Conservation (phyloP, 371 early-diverging fungal genomes). For the Chytridium lagenaria region DNA sequence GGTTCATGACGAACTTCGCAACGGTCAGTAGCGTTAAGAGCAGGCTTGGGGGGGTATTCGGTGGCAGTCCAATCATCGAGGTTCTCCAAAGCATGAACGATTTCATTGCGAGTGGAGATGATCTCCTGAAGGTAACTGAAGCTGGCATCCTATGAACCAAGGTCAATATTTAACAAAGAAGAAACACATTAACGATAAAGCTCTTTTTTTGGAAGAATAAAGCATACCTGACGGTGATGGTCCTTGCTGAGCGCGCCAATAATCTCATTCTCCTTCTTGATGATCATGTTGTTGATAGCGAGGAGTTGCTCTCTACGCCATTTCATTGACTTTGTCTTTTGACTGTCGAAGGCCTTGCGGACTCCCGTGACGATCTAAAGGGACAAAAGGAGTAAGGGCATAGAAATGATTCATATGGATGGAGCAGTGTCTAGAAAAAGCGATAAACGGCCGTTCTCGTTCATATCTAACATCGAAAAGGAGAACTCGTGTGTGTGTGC, state of each 20-base stretch:
- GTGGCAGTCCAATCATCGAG: constrained; percentile 50
- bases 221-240: constrained; percentile 52
- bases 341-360: constrained; percentile 46
- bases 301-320: constrained; percentile 77
- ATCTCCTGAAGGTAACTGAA: constrained; percentile 42
- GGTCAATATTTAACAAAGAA: background rate
- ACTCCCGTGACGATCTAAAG: constrained; percentile 33
- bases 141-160: background rate
- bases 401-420: too few relatives aligned
- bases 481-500: too few relatives aligned
- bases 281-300: constrained; percentile 64
- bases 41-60: constrained; percentile 1
- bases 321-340: constrained; percentile 56
- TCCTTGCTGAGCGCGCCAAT: constrained; percentile 73
- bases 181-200: background rate
- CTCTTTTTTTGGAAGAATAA: background rate
- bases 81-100: constrained; percentile 64
- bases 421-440: too few relatives aligned
- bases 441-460: too few relatives aligned
- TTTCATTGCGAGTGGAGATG: constrained; percentile 66
- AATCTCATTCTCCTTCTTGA: constrained; percentile 69
- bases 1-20: constrained; percentile 81
- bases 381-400: too few relatives aligned
- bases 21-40: constrained; percentile 27
- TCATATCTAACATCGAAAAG: too few relatives aligned